Evolutionary conservation across 2,329 filamentous ascomycete genomes (phyloP).

Genomic region (Dactylonectria macrodidyma): DNA sequence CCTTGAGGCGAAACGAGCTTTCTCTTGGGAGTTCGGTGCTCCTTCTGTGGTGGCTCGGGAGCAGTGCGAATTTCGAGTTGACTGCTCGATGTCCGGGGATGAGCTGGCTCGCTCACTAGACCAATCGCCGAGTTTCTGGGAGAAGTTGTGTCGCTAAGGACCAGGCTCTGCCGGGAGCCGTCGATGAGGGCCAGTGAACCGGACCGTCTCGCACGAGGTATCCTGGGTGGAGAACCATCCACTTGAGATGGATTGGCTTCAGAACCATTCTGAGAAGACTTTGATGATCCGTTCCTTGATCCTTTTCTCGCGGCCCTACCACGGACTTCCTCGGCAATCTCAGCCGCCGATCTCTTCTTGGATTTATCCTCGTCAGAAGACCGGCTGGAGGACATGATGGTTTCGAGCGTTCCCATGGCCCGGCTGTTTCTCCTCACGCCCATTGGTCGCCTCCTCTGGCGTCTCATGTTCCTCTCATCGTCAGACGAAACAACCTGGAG

Average conservation of each 20-base stretch:
- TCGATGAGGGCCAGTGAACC: slow-evolving; percentile 57
- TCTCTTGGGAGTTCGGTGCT: slow-evolving; percentile 36
- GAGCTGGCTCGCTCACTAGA: slow-evolving; percentile 69
- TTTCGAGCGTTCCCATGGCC: slow-evolving; percentile 75
- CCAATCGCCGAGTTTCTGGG: slow-evolving; percentile 56
- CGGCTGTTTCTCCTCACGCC: slow-evolving; percentile 63
- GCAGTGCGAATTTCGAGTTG: slow-evolving; percentile 63
- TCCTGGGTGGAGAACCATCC: slow-evolving; percentile 36
- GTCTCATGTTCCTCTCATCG: slow-evolving; percentile 63
- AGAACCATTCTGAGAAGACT: slow-evolving; percentile 49
- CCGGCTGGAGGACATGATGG: slow-evolving; percentile 76
- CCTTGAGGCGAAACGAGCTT: slow-evolving; percentile 38
- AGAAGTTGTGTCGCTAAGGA: slow-evolving; percentile 46
- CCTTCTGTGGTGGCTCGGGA: slow-evolving; percentile 46
- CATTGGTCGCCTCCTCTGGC: slow-evolving; percentile 58
- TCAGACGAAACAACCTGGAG: slow-evolving; percentile 71
- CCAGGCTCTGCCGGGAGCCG: slow-evolving; percentile 52
- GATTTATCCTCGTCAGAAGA: slow-evolving; percentile 74
- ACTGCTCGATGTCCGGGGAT: slow-evolving; percentile 69
- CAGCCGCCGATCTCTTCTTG: slow-evolving; percentile 72
- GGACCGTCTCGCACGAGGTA: slow-evolving; percentile 47
- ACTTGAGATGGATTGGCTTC: slow-evolving; percentile 45
- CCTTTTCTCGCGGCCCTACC: slow-evolving; percentile 62
- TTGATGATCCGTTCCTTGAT: slow-evolving; percentile 51
- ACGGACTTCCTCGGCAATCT: slow-evolving; percentile 69